Conservation (phyloP, 2,329 filamentous ascomycete genomes). For the Pseudogymnoascus sp. region DNA sequence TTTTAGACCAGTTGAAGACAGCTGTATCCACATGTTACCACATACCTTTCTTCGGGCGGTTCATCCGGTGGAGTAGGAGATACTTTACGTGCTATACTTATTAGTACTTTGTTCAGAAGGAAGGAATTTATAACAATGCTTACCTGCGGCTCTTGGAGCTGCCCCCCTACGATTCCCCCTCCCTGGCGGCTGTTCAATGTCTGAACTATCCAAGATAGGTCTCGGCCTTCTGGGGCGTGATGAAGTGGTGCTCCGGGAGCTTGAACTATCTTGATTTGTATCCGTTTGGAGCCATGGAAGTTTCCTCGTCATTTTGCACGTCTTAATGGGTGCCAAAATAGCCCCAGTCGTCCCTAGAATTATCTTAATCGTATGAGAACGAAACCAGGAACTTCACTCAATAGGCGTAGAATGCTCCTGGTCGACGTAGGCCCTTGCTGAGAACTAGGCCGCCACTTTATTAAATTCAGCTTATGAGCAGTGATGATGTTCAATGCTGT, state of each 20-base stretch:
- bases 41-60: background rate
- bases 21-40: background rate
- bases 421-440: background rate
- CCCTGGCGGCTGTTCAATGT: background rate
- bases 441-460: background rate
- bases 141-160: background rate
- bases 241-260: background rate
- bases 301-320: background rate
- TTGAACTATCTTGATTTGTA: background rate
- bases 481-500: too few species aligned
- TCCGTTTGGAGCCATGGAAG: background rate
- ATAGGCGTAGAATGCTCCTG: background rate
- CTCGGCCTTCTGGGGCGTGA: background rate
- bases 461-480: background rate
- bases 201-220: slow-evolving; percentile 4
- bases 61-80: background rate
- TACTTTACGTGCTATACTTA: background rate
- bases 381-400: background rate
- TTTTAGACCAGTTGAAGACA: background rate
- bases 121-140: background rate
- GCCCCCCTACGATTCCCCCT: background rate
- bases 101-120: background rate
- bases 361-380: background rate
- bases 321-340: background rate
- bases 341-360: background rate